A percentile compares a stretch with the other conserved stretches of the same genome.
Conservation (phyloP, 2,329 filamentous ascomycete genomes). For the Didymella exigua region DNA sequence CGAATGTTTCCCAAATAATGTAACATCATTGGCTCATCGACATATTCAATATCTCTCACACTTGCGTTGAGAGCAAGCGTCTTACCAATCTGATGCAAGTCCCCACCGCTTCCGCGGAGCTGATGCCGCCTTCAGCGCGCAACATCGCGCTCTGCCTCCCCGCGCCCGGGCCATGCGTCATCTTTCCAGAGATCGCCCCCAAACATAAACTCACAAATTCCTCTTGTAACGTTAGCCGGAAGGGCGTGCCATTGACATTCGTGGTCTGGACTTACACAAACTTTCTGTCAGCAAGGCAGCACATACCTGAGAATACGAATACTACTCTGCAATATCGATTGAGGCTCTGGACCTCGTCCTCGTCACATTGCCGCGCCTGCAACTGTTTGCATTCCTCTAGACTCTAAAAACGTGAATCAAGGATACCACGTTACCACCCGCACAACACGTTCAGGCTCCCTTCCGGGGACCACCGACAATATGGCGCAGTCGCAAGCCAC, state of each 20-base stretch:
- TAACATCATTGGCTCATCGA: constrained; percentile 10
- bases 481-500: constrained; percentile 36
- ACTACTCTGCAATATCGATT: constrained; percentile 10
- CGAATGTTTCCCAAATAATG: constrained; percentile 12
- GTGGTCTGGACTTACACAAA: constrained; percentile 2
- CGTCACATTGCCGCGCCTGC: background rate
- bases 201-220: constrained; percentile 4
- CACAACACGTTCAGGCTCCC: background rate
- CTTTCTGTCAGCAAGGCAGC: constrained; percentile 4
- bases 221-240: background rate
- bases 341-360: constrained; percentile 1
- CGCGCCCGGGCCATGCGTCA: constrained; percentile 14
- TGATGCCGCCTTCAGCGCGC: constrained; percentile 3
- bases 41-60: background rate
- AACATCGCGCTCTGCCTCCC: constrained; percentile 7
- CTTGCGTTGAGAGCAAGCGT: background rate
- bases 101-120: constrained; percentile 5
- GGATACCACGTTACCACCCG: background rate
- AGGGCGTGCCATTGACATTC: background rate
- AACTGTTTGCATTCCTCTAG: constrained; percentile 11
- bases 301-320: constrained; percentile 3
- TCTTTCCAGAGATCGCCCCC: background rate
- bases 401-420: constrained; percentile 7
- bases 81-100: constrained; percentile 2
- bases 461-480: background rate